Evolutionary conservation across 345 rosid genomes (phyloP).

Genomic region (Kernera saxatilis): DNA sequence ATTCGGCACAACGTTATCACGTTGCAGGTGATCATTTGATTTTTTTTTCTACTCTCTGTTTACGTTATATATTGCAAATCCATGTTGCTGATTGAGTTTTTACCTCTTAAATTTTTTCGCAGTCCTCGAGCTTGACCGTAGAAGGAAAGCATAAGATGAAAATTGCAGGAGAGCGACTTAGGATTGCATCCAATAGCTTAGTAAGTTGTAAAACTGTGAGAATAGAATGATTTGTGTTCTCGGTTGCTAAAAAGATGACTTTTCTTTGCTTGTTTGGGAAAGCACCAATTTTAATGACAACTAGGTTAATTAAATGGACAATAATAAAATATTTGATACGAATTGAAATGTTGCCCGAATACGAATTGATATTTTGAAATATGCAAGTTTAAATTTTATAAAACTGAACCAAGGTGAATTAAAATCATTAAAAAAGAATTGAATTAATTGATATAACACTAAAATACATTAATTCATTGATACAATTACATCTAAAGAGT

Average conservation of each 20-base stretch:
- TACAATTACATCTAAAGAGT: too few species aligned
- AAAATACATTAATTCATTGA: too few species aligned
- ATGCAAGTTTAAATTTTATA: too few species aligned
- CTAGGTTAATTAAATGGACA: too few species aligned
- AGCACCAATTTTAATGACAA: slow-evolving; percentile 12
- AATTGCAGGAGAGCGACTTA: slow-evolving; percentile 39
- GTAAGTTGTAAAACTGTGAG: background rate
- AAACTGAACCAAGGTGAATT: too few species aligned
- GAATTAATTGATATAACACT: too few species aligned
- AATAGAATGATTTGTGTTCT: background rate
- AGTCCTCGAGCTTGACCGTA: slow-evolving; percentile 46
- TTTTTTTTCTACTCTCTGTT: slow-evolving; percentile 9
- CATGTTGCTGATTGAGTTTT: background rate
- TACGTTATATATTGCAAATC: background rate
- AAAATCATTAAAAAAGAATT: too few species aligned
- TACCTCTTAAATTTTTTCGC: slow-evolving; percentile 7
- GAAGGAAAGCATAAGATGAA: slow-evolving; percentile 55
- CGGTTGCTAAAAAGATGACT: background rate
- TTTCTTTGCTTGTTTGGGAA: background rate
- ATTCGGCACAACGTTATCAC: slow-evolving; percentile 37
- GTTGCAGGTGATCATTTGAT: slow-evolving; percentile 63
- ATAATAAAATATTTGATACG: too few species aligned
- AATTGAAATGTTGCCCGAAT: too few species aligned
- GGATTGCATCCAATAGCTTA: slow-evolving; percentile 29
- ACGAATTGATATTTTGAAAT: too few species aligned